Conservation (phyloP, 202 grass and related monocot genomes). For the Setaria italica region DNA sequence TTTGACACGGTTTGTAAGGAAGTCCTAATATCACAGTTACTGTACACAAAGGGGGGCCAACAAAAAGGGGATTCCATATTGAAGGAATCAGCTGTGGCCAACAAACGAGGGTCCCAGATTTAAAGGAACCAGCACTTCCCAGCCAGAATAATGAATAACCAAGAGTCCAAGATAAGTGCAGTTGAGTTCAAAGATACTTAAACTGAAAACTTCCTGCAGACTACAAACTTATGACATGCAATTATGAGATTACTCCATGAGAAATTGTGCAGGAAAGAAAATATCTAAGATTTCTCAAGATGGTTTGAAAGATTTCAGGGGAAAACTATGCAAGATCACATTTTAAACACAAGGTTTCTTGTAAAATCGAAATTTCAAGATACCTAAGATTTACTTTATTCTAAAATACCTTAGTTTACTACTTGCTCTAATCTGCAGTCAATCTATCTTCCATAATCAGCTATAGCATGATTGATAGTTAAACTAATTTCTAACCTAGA, state of each 20-base stretch:
- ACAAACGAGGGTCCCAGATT: not conserved
- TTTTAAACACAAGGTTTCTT: slow-evolving; percentile 10
- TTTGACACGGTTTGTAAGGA: slow-evolving; percentile 19
- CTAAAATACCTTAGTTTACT: not conserved
- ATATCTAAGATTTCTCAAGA: slow-evolving; percentile 14
- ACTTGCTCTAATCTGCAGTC: slow-evolving; percentile 9
- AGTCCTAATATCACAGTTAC: not conserved
- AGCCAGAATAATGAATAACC: not conserved
- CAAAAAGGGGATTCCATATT: slow-evolving; percentile 24
- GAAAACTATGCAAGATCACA: not conserved
- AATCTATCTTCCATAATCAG: slow-evolving; percentile 32
- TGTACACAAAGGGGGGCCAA: not conserved
- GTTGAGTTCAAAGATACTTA: not conserved
- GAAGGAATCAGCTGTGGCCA: not conserved
- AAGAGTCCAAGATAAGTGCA: slow-evolving; percentile 5
- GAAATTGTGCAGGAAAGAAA: slow-evolving; percentile 10
- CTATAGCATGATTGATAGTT: not conserved
- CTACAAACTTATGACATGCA: not conserved
- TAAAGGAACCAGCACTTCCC: not conserved
- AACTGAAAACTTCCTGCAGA: not conserved
- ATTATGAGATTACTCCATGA: not conserved
- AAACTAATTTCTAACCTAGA: slow-evolving; percentile 20
- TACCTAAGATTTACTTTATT: not conserved
- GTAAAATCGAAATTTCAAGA: slow-evolving; percentile 6
- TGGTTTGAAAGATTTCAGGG: not conserved